Base-by-base conservation (phyloP, 768 basidiomycete species). In the Sutorius australiensis region DNA sequence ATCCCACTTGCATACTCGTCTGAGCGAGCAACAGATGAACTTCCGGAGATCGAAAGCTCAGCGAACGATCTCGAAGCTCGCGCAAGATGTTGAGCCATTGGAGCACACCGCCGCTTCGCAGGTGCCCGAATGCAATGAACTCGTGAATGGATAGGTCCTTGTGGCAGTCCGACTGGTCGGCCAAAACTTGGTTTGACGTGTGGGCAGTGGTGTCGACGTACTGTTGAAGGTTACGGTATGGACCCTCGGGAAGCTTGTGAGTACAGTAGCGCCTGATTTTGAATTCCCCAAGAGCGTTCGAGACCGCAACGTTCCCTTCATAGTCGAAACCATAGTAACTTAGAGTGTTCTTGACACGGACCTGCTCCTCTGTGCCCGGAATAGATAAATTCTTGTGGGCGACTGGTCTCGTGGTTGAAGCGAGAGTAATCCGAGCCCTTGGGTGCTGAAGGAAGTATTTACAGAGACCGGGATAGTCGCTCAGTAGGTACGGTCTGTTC, bases 71-170 rank as follows among this genome's bases (percentile, higher is more conserved):
- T 5, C 67, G 68, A 13, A 82, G 57, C 53, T 75, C 77, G 19
- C 74, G 71, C 16, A 70, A 50, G 21, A 82, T 73, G 48, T 81
- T 82, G 32, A 74, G 59, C 80, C 79, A 81, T 42, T 82, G 81
- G 0, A 82, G 59, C 1, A 46, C 58, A 0, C 66, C 54, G 1
- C 81, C 79, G n/a, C 74, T 70, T 5, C 80, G 76, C 38, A 82
- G 55, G 43, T 68, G 64, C 13, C 73, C 73, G 44, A 76, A 81
- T 0, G 73, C 69, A 12, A 74, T 61, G 19, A 67, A 74, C 48
- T 81, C 78, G 10, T 81, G 77, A 4, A 77, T 50, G 17, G 55
- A 69, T 3, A 82, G 63, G 6, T 73, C 67, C 17, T 53, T 34
- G 3, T 73, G 74, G 41, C 77, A 80, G 16, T 68, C 59, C 0